phyloP scores from a whole-genome alignment of 495 filamentous ascomycete species.

The Viridothelium virens region DNA sequence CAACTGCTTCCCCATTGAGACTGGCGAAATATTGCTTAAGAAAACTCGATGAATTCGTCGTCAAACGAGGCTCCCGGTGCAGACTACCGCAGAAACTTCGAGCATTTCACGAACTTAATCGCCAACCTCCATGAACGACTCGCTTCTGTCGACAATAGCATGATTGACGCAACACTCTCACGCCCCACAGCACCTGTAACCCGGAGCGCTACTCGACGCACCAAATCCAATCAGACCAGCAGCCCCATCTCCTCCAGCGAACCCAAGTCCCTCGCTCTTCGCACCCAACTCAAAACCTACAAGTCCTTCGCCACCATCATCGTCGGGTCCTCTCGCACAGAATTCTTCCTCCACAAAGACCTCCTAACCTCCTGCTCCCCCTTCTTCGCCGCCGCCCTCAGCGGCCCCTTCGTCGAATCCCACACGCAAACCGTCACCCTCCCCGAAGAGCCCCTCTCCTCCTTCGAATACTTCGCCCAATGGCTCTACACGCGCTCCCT shows the following conservation, averaged over 20 bases:
- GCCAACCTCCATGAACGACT: background rate
- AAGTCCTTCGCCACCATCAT: slow-evolving; percentile 30
- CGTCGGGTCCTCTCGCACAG: slow-evolving; percentile 30
- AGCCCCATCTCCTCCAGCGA: slow-evolving; percentile 18
- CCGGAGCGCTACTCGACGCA: slow-evolving; percentile 3
- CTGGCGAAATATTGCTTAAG: background rate
- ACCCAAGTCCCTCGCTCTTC: slow-evolving; percentile 15
- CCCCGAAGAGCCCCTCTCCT: slow-evolving; percentile 33
- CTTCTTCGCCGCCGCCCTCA: slow-evolving; percentile 46
- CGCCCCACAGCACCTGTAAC: background rate
- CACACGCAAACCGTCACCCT: slow-evolving; percentile 34
- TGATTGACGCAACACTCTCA: background rate
- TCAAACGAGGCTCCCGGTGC: background rate
- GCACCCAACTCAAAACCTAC: slow-evolving; percentile 26
- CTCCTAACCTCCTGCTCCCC: slow-evolving; percentile 38
- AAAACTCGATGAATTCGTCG: background rate
- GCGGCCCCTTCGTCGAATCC: slow-evolving; percentile 41
- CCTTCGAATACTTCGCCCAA: slow-evolving; percentile 40
- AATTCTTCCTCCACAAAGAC: slow-evolving; percentile 39
- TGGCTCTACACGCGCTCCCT: slow-evolving; percentile 43
- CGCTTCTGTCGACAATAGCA: background rate
- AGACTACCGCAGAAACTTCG: background rate
- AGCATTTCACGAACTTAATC: background rate
- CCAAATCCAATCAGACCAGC: slow-evolving; percentile 20
- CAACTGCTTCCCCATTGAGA: too few relatives aligned